Percentiles rank a stretch among this genome's conserved stretches.
Evolutionary conservation across 2,329 filamentous ascomycete genomes (phyloP).

Genomic region (Cladosporium sp.): DNA sequence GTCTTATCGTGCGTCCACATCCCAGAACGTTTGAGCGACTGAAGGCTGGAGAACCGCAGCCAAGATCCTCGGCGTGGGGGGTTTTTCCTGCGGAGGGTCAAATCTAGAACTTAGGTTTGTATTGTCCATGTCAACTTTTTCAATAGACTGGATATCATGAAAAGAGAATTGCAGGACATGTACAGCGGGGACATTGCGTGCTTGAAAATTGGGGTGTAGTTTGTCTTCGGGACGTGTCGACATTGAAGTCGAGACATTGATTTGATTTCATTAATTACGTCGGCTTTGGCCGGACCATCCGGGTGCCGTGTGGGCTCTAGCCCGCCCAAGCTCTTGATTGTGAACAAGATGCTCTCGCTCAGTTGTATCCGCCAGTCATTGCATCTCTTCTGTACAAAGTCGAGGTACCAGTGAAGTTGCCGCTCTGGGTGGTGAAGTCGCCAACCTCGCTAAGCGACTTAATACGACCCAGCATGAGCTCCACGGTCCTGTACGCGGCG

Average conservation of each 20-base stretch:
- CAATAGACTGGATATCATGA: too few relatives aligned
- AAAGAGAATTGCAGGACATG: too few relatives aligned
- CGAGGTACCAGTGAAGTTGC: slow-evolving; percentile 20
- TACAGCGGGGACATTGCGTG: too few relatives aligned
- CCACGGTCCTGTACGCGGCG: slow-evolving; percentile 39
- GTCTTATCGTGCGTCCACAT: neutral
- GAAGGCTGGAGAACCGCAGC: neutral
- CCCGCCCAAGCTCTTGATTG: neutral
- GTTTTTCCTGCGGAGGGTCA: neutral
- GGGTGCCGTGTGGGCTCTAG: neutral
- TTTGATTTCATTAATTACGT: neutral
- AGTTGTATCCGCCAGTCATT: neutral
- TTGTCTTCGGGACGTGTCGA: too few relatives aligned
- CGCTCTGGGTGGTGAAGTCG: slow-evolving; percentile 19
- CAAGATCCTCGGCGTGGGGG: slow-evolving; percentile 9
- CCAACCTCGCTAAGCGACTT: slow-evolving; percentile 31
- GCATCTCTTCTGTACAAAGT: slow-evolving; percentile 11
- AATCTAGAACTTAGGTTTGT: neutral
- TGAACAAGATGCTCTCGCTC: neutral
- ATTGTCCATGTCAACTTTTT: too few relatives aligned
- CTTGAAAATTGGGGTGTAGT: too few relatives aligned
- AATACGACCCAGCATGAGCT: slow-evolving; percentile 40
- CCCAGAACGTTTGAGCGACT: neutral
- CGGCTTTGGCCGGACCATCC: neutral
- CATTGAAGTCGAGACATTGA: neutral